Evolutionary conservation across 768 basidiomycete genomes (phyloP).

Genomic region (Leccinum subgranulosum): DNA sequence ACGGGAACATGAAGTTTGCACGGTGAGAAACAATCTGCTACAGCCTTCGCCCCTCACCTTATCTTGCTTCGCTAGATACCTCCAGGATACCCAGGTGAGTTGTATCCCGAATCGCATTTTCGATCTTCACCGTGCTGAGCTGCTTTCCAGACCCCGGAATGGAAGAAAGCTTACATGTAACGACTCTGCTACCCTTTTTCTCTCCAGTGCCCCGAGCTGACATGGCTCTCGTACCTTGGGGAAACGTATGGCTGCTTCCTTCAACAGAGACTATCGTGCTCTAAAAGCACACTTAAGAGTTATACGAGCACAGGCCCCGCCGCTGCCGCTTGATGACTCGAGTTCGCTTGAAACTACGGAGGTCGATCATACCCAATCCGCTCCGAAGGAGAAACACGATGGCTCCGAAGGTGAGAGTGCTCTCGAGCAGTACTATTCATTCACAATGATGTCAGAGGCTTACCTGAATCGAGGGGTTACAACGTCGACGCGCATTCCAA

Average conservation of each 20-base stretch:
- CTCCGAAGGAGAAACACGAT: not conserved
- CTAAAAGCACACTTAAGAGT: conserved; percentile 68
- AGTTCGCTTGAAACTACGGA: conserved; percentile 2
- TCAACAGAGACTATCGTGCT: conserved; percentile 62
- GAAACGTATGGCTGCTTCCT: not conserved
- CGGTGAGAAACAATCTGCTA: conserved; percentile 35
- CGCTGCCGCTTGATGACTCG: conserved; percentile 18
- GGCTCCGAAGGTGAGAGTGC: not conserved
- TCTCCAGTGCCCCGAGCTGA: not conserved
- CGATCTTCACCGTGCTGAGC: not conserved
- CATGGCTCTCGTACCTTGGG: not conserved
- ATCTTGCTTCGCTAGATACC: conserved; percentile 42
- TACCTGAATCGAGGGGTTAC: not conserved
- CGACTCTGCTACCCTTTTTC: not conserved
- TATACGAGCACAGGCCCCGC: conserved; percentile 38
- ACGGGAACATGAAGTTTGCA: conserved; percentile 56
- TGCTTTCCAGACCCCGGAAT: conserved; percentile 62
- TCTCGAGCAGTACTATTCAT: not conserved
- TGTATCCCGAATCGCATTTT: not conserved
- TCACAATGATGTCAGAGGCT: not conserved
- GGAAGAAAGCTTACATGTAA: conserved; percentile 31
- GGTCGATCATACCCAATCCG: not conserved
- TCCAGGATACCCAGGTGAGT: conserved; percentile 64
- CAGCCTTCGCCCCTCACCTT: not conserved
- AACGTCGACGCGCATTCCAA: not conserved